phyloP scores from a whole-genome alignment of 768 basidiomycete genomes.

The Amanita rubescens region DNA sequence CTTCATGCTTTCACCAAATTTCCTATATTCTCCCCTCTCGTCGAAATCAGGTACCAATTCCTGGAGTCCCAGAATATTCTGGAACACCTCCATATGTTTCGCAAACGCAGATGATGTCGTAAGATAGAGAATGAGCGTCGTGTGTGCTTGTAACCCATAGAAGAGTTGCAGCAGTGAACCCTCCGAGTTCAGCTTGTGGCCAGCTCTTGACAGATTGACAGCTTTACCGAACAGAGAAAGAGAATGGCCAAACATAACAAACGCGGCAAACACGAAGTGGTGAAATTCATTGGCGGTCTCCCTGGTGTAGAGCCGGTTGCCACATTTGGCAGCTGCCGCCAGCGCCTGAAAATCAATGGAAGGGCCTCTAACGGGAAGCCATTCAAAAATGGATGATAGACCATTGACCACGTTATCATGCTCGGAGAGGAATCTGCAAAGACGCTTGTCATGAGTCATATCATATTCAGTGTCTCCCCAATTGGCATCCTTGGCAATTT shows the following conservation, averaged over 20 bases:
- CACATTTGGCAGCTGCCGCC: neutral
- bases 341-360: neutral
- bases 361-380: neutral
- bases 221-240: too few species aligned
- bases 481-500: neutral
- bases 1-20: too few species aligned
- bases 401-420: neutral
- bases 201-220: too few species aligned
- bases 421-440: neutral
- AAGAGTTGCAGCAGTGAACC: too few species aligned
- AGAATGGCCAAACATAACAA: neutral
- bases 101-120: too few species aligned
- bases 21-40: too few species aligned
- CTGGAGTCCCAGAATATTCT: too few species aligned
- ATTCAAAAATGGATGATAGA: neutral
- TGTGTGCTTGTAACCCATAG: too few species aligned
- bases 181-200: too few species aligned
- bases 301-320: neutral
- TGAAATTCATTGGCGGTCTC: neutral
- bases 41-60: too few species aligned
- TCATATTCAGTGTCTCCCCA: neutral
- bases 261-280: neutral
- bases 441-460: neutral
- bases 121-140: too few species aligned
- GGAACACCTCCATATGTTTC: too few species aligned